A percentile compares a stretch with the other conserved stretches of the same genome.
Conservation (phyloP, 208 protist genomes). For the Leishmania martiniquensis region DNA sequence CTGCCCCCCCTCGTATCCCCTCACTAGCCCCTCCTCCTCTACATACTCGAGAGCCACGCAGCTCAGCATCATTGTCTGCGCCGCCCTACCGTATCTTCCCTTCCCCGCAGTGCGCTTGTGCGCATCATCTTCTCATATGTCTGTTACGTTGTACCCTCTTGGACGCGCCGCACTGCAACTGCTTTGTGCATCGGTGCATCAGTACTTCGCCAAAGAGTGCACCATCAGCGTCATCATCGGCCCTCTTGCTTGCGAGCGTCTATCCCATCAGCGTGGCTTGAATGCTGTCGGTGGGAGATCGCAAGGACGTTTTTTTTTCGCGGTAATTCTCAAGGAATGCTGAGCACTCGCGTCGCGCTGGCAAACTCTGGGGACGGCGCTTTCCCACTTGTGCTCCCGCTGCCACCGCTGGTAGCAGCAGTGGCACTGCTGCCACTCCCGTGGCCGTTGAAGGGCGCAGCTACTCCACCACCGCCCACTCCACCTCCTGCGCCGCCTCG, state of each 20-base stretch:
- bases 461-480: neutral
- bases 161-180: neutral
- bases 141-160: neutral
- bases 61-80: neutral
- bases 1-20: neutral
- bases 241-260: neutral
- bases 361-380: conserved; percentile 15
- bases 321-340: conserved; percentile 12
- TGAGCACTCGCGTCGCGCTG: conserved; percentile 12
- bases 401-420: conserved; percentile 1
- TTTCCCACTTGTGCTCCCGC: conserved; percentile 3
- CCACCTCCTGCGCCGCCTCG: neutral
- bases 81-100: neutral
- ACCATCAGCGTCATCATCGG: neutral
- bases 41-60: neutral
- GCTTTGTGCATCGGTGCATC: neutral
- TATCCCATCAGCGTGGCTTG: neutral
- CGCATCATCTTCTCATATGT: neutral
- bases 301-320: neutral
- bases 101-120: neutral
- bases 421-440: neutral
- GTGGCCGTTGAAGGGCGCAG: neutral
- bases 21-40: neutral
- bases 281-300: neutral
- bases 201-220: neutral